phyloP scores from a whole-genome alignment of 225 moss, liverwort and hornwort species.

The Rhytidiadelphus loreus region DNA sequence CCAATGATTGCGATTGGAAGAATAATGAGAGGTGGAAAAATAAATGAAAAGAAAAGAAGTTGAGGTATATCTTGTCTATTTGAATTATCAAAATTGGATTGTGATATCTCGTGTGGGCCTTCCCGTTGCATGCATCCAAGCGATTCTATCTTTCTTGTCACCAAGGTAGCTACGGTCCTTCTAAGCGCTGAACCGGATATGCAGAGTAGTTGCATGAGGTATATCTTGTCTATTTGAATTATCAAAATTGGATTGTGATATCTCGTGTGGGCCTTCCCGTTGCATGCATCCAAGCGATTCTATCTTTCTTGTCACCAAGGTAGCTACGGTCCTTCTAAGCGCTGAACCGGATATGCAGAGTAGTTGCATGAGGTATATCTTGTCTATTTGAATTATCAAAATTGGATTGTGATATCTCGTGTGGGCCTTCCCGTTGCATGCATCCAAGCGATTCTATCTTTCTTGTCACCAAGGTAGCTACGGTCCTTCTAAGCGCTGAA shows the following conservation, averaged over 20 bases:
- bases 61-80: background rate
- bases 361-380: background rate
- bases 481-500: background rate
- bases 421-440: background rate
- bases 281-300: background rate
- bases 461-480: too few species aligned
- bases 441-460: too few species aligned
- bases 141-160: too few species aligned
- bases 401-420: background rate
- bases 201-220: too few species aligned
- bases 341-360: too few species aligned
- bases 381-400: background rate
- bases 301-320: too few species aligned
- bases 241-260: background rate
- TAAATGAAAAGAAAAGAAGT: background rate
- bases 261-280: too few species aligned
- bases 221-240: background rate
- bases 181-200: too few species aligned
- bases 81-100: background rate
- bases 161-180: background rate
- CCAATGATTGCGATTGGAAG: background rate
- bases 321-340: background rate
- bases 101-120: background rate
- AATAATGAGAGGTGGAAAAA: background rate
- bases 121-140: background rate